Percentiles rank a stretch among this genome's conserved stretches.
These are phyloP conservation scores for Boletus bicolor DNA, from an alignment of 768 basidiomycete genomes.

Conservation along the genomic window DNA sequence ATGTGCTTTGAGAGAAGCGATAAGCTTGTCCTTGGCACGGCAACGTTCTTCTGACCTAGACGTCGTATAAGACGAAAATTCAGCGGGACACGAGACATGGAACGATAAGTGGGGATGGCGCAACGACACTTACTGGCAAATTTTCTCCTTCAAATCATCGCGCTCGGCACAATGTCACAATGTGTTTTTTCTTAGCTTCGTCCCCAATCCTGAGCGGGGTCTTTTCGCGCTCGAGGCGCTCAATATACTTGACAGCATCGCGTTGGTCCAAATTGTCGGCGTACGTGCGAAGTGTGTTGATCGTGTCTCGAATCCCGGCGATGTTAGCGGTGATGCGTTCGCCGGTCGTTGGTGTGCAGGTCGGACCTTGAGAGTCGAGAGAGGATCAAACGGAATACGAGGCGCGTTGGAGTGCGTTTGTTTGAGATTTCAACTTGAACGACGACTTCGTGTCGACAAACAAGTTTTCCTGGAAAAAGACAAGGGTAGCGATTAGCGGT, in stretches of 20 bases:
- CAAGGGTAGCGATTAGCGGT: background rate
- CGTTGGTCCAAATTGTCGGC: constrained; percentile 13
- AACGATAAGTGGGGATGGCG: no score
- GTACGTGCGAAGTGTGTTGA: background rate
- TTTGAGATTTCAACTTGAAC: background rate
- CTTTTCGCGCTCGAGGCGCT: constrained; percentile 38
- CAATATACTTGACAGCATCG: constrained; percentile 29
- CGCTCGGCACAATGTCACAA: constrained; percentile 6
- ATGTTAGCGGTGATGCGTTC: constrained; percentile 23
- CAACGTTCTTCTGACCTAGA: background rate
- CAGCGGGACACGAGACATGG: background rate
- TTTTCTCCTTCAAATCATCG: background rate
- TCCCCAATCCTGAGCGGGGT: constrained; percentile 36
- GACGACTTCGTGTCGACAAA: constrained; percentile 5
- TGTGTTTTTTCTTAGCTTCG: constrained; percentile 28
- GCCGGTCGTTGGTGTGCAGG: constrained; percentile 10
- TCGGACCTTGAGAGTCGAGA: background rate
- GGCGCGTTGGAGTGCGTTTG: background rate
- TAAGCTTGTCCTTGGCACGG: no score
- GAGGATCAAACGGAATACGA: background rate
- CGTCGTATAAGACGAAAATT: background rate
- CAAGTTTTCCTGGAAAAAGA: constrained; percentile 11
- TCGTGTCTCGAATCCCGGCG: background rate
- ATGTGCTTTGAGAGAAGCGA: no score
- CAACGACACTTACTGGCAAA: background rate